These are phyloP conservation scores for Tubosaeta sp. DNA, from an alignment of 768 basidiomycete genomes.

Conservation along the genomic window DNA sequence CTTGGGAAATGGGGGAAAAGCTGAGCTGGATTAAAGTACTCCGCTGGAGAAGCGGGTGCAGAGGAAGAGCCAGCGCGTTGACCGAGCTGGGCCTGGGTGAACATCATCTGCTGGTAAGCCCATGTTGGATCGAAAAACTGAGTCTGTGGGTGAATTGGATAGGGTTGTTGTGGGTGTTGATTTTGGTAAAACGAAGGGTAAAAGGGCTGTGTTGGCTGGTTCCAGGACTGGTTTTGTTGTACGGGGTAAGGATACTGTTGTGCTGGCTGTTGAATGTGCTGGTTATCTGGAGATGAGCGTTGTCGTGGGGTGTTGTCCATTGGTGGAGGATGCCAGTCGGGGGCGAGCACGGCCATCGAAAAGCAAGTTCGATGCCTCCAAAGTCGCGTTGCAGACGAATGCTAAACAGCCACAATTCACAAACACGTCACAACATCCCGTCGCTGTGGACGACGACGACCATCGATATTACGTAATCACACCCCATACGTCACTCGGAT, in stretches of 20 bases:
- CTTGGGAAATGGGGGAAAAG: conserved; percentile 66
- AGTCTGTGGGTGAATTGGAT: conserved; percentile 43
- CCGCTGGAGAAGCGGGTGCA: conserved; percentile 38
- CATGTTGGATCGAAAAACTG: conserved; percentile 72
- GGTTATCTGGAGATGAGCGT: conserved; percentile 54
- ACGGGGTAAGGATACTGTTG: conserved; percentile 60
- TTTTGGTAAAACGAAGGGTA: conserved; percentile 78
- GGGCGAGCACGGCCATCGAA: conserved; percentile 71
- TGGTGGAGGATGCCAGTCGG: conserved; percentile 68
- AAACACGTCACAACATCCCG: conserved; percentile 15
- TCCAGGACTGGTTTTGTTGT: conserved; percentile 69
- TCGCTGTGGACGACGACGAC: conserved; percentile 9
- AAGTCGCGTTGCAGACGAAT: conserved; percentile 24
- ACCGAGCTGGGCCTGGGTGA: conserved; percentile 49
- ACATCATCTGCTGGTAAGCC: conserved; percentile 93
- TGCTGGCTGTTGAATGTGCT: conserved; percentile 23
- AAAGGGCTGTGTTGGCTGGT: conserved; percentile 60
- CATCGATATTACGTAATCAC: not conserved
- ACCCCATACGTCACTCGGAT: conserved; percentile 36
- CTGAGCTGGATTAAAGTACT: conserved; percentile 58
- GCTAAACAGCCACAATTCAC: conserved; percentile 12
- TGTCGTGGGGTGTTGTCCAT: conserved; percentile 62
- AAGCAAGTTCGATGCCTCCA: conserved; percentile 7
- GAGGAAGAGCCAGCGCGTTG: conserved; percentile 41
- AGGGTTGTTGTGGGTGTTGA: conserved; percentile 53